Evolutionary conservation across 495 filamentous ascomycete genomes (phyloP).

Genomic region (Penicillium parvum): DNA sequence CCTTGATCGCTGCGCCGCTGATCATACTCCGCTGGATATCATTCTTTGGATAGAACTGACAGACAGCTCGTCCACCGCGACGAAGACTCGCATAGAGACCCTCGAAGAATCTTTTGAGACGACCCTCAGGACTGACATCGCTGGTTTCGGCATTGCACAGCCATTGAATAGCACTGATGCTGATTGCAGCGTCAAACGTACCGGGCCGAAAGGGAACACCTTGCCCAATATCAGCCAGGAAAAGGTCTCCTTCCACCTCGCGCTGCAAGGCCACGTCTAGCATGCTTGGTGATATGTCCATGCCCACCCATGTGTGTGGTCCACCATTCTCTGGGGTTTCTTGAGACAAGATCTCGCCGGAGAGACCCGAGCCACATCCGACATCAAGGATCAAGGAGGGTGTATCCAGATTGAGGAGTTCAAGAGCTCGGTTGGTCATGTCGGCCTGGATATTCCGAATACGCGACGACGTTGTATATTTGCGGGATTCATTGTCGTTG

Average conservation of each 20-base stretch:
- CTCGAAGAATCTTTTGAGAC: constrained; percentile 82
- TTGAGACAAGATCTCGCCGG: constrained; percentile 82
- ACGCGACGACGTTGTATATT: constrained; percentile 96
- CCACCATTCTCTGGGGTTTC: constrained; percentile 63
- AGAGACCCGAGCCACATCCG: constrained; percentile 92
- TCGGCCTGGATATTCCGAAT: constrained; percentile 90
- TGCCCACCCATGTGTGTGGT: constrained; percentile 88
- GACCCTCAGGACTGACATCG: constrained; percentile 70
- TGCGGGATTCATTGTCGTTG: constrained; percentile 87
- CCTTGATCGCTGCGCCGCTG: constrained; percentile 77
- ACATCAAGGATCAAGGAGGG: constrained; percentile 90
- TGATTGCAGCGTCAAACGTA: constrained; percentile 90
- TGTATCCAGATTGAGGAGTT: constrained; percentile 74
- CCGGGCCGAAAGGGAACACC: constrained; percentile 92
- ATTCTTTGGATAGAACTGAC: constrained; percentile 98
- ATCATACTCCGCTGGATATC: constrained; percentile 89
- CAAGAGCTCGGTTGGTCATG: constrained; percentile 90
- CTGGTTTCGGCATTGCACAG: constrained; percentile 90
- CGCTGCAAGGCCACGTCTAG: constrained; percentile 85
- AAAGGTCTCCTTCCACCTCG: constrained; percentile 85
- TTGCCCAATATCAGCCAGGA: constrained; percentile 92
- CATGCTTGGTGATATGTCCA: constrained; percentile 94
- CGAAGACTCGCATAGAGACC: constrained; percentile 82
- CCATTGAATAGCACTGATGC: constrained; percentile 95
- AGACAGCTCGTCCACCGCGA: constrained; percentile 85